phyloP scores from a whole-genome alignment of 164 flowering plant genomes.

The Kalanchoe fedtschenkoi region DNA sequence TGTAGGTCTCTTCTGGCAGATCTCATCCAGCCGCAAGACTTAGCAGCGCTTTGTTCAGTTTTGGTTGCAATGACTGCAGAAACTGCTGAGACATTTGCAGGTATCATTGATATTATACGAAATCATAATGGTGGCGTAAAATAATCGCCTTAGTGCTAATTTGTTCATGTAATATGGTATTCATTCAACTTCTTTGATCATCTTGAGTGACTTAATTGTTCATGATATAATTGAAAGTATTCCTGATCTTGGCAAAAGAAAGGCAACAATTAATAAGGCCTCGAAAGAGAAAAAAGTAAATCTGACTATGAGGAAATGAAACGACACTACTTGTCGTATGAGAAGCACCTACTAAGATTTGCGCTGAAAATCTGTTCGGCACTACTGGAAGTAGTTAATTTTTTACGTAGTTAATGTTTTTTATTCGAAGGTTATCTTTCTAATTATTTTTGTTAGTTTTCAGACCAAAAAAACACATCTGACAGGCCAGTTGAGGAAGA shows the following conservation, averaged over 20 bases:
- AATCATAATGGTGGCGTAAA: background rate
- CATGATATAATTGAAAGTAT: no score
- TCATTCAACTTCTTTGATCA: background rate
- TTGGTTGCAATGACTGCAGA: conserved; percentile 58
- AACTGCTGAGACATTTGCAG: conserved; percentile 58
- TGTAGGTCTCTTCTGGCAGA: conserved; percentile 84
- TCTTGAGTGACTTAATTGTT: no score
- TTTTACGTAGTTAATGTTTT: background rate
- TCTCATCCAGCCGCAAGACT: conserved; percentile 69
- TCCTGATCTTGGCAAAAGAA: no score
- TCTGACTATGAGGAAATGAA: background rate
- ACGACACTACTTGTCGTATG: background rate
- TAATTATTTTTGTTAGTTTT: background rate
- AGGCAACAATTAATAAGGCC: no score
- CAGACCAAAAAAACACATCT: conserved; percentile 30
- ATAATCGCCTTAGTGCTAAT: background rate
- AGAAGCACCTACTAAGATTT: no score
- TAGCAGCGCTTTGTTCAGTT: conserved; percentile 80
- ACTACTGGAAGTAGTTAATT: background rate
- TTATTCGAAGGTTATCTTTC: background rate
- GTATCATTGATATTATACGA: conserved; percentile 21
- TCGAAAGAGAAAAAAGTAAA: no score
- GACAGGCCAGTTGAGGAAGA: conserved; percentile 27
- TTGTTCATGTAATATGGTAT: background rate
- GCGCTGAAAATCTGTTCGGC: background rate